Conservation (phyloP, 2,329 filamentous ascomycete genomes). For the Curvularia lunata region DNA sequence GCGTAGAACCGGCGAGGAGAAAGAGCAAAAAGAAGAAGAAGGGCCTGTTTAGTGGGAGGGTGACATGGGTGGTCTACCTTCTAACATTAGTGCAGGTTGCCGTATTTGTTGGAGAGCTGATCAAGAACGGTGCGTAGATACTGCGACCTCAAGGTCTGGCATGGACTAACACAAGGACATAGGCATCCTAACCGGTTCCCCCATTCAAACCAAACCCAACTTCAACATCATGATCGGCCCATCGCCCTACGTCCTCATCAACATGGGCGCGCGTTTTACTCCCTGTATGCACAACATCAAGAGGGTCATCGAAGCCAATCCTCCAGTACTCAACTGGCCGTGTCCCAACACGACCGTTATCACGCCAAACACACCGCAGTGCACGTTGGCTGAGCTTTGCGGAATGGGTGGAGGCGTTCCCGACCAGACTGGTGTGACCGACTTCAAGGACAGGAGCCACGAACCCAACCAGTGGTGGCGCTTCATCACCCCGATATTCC, state of each 20-base stretch:
- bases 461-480: slow-evolving; percentile 94
- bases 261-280: slow-evolving; percentile 92
- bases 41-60: slow-evolving; percentile 63
- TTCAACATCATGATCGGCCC: slow-evolving; percentile 99
- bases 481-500: slow-evolving; percentile 93
- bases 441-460: slow-evolving; percentile 62
- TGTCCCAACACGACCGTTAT: slow-evolving; percentile 78
- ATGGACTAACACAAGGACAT: slow-evolving; percentile 14
- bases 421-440: slow-evolving; percentile 62
- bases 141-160: background rate
- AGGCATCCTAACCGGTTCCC: slow-evolving; percentile 78
- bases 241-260: slow-evolving; percentile 87
- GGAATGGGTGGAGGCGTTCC: slow-evolving; percentile 78
- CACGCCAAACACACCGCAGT: slow-evolving; percentile 60
- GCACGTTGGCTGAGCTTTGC: slow-evolving; percentile 79
- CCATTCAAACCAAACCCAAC: slow-evolving; percentile 77
- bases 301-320: slow-evolving; percentile 62
- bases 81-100: slow-evolving; percentile 77
- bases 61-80: slow-evolving; percentile 82
- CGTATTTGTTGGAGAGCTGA: slow-evolving; percentile 89
- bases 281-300: slow-evolving; percentile 91
- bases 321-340: slow-evolving; percentile 65
- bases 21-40: slow-evolving; percentile 52
- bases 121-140: slow-evolving; percentile 72
- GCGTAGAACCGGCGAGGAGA: slow-evolving; percentile 19